Evolutionary conservation across 1,139 yeast species (phyloP), one percentile per base, ranked within the genome.

Genomic region (Wickerhamiella pararugosa): DNA sequence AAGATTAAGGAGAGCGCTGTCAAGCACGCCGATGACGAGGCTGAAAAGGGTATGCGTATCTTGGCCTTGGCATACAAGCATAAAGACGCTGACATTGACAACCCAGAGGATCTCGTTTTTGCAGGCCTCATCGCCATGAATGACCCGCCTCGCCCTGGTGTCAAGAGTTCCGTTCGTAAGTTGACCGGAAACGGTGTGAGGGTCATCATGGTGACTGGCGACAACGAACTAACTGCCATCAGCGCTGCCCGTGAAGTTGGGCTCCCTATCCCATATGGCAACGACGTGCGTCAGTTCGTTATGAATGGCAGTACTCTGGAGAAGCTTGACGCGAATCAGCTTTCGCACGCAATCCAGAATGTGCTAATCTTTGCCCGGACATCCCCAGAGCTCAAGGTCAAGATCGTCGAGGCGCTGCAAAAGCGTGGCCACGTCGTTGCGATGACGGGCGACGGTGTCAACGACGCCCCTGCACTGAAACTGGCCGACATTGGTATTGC

Each of bases 401-500:
- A 81, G 42, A 90, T 90, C 61, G 94, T 90, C 29, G 75, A 82
- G 55, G 96, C 96, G 1, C 70, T 90, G 52, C 96, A 90, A 61
- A 71, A 76, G 56, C 73, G 94, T 54, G 97, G 96, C 38, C 95
- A 90, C 60, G 79, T 87, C 49, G 98, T 90, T 40, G 98, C 96
- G 34, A 90, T 90, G 98, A 90, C 97, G 7, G 98, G 98, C 51
- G 98, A 90, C 62, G 98, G 98, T 63, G 98, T 90, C 27, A 90
- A 90, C 59, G 98, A 90, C 64, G 96, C 98, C 0, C 98, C 98
- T n/a, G 97, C 98, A 5, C 71, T 90, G 54, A 90, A 90, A 60
- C 70, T 87, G 56, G 98, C 98, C 2, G 95, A 90, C 61, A 92
- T 90, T 53, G 98, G 98, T 53, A 87, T 90, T 53, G 80, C 94